Percentiles rank a stretch among this genome's conserved stretches.
Evolutionary conservation across 2,329 filamentous ascomycete genomes (phyloP).

Genomic region (Ophiostoma novo-ulmi): DNA sequence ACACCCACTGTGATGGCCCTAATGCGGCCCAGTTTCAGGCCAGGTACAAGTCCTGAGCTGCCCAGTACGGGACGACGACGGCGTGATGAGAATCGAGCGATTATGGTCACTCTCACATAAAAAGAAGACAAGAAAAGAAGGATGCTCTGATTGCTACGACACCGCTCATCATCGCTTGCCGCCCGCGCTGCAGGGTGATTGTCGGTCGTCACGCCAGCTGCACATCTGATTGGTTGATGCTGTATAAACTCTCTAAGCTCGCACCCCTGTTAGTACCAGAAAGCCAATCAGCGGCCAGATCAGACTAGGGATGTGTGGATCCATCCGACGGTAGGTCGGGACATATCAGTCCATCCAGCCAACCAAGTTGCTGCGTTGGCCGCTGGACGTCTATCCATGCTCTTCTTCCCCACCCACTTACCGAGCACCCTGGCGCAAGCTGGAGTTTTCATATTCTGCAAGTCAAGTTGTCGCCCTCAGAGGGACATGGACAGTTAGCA

Average conservation of each 20-base stretch:
- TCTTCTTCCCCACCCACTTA: constrained; percentile 11
- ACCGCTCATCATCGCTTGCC: constrained; percentile 36
- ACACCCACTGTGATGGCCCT: constrained; percentile 13
- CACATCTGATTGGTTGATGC: constrained; percentile 37
- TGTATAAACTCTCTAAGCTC: not conserved
- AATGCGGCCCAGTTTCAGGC: constrained; percentile 24
- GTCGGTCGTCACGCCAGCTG: constrained; percentile 37
- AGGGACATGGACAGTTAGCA: too few relatives aligned
- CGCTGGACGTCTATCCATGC: constrained; percentile 16
- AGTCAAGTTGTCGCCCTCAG: not conserved
- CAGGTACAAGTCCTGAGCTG: constrained; percentile 7
- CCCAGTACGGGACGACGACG: constrained; percentile 16
- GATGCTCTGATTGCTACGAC: not conserved
- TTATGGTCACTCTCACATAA: not conserved
- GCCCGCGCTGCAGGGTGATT: constrained; percentile 39
- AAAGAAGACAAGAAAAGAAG: not conserved
- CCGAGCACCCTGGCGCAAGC: constrained; percentile 19
- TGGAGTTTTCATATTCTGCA: not conserved
- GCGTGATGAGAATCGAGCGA: constrained; percentile 16
- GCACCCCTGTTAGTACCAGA: constrained; percentile 19
- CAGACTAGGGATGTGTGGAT: constrained; percentile 28
- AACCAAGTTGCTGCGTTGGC: constrained; percentile 23
- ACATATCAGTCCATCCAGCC: constrained; percentile 13
- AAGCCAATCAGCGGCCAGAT: constrained; percentile 34
- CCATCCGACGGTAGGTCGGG: constrained; percentile 23